phyloP scores from a whole-genome alignment of 352 stramenopile species.

The Phytopythium aichiense region DNA sequence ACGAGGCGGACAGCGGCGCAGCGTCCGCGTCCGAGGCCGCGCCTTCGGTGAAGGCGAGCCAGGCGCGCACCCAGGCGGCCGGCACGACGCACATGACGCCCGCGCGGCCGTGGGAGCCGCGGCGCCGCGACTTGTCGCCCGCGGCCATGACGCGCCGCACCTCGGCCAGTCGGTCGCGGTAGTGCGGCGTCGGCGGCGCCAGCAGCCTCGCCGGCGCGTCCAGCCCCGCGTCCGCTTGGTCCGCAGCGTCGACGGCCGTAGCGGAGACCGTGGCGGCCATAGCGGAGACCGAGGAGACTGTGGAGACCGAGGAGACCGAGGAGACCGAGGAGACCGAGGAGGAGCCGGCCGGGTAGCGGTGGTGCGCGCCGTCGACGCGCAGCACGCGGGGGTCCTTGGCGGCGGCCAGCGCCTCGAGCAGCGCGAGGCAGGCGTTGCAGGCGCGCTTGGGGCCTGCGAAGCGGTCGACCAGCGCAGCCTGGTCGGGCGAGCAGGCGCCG shows the following conservation, averaged over 20 bases:
- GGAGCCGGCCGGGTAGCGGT: neutral
- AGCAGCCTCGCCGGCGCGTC: neutral
- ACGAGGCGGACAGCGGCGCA: neutral
- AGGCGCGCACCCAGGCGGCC: constrained; percentile 48
- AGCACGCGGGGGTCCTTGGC: constrained; percentile 36
- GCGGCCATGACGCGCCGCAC: constrained; percentile 68
- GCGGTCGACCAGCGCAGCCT: constrained; percentile 41
- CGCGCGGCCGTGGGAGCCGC: constrained; percentile 37
- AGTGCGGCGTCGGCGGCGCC: constrained; percentile 26
- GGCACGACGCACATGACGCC: constrained; percentile 59
- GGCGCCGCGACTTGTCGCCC: constrained; percentile 49
- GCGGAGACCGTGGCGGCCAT: neutral
- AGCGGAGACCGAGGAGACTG: neutral
- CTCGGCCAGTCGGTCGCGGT: constrained; percentile 55
- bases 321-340: neutral
- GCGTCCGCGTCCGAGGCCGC: constrained; percentile 12
- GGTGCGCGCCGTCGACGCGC: constrained; percentile 12
- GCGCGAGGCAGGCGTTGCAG: constrained; percentile 54
- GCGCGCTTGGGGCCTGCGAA: constrained; percentile 53
- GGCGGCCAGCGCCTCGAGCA: constrained; percentile 54
- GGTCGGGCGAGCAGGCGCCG: constrained; percentile 62
- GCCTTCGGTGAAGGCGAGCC: constrained; percentile 49
- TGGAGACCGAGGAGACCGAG: neutral
- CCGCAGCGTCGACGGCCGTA: neutral
- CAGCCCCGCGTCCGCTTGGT: neutral